These are phyloP conservation scores for Hanseniaspora mollemarum DNA, from an alignment of 805 yeast genomes.

Conservation along the genomic window DNA sequence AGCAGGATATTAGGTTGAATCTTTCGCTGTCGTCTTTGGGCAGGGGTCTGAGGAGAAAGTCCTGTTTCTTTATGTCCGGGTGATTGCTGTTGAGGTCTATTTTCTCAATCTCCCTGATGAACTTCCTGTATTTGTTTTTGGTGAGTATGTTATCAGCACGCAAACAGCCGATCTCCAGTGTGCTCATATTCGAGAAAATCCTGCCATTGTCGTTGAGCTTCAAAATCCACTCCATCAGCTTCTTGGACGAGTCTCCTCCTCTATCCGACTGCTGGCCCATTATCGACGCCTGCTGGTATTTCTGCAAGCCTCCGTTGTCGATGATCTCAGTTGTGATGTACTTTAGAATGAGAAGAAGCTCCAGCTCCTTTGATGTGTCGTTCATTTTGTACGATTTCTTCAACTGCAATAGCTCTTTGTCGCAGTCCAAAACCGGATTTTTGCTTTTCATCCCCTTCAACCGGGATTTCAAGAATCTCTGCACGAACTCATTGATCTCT, in stretches of 20 bases:
- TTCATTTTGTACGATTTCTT: constrained; percentile 20
- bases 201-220: constrained; percentile 23
- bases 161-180: constrained; percentile 78
- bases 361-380: not conserved
- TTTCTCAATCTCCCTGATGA: constrained; percentile 43
- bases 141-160: constrained; percentile 59
- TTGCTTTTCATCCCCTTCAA: constrained; percentile 14
- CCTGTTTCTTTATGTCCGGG: constrained; percentile 63
- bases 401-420: constrained; percentile 3
- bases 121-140: constrained; percentile 31
- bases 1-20: constrained; percentile 65
- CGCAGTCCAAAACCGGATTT: constrained; percentile 18
- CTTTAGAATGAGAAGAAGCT: constrained; percentile 30
- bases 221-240: constrained; percentile 61
- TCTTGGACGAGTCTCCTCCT: constrained; percentile 87
- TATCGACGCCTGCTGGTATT: constrained; percentile 75
- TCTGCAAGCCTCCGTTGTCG: constrained; percentile 61
- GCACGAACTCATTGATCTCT: constrained; percentile 14
- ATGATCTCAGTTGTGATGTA: constrained; percentile 51
- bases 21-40: constrained; percentile 37
- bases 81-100: constrained; percentile 72
- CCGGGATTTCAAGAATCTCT: constrained; percentile 18
- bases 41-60: constrained; percentile 66
- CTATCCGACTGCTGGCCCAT: constrained; percentile 66
- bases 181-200: constrained; percentile 23